Conservation (phyloP, 345 rosid species). For the Heritiera fomes region DNA sequence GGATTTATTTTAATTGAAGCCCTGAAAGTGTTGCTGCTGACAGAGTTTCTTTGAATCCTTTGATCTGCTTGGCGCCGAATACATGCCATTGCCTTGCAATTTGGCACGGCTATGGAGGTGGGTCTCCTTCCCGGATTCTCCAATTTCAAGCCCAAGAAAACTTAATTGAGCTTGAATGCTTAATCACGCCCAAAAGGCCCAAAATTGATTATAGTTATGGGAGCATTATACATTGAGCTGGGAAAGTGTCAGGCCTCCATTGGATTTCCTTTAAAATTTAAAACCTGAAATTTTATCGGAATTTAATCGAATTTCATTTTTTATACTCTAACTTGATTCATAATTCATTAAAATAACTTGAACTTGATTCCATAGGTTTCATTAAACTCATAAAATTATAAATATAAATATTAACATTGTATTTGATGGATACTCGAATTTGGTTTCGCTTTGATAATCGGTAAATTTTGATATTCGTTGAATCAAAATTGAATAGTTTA, state of each 20-base stretch:
- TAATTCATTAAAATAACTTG: no score
- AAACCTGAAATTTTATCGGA: no score
- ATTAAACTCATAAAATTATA: no score
- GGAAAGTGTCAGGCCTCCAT: background rate
- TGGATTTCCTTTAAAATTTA: no score
- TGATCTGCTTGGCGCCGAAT: conserved; percentile 7
- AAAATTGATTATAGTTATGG: background rate
- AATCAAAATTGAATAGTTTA: no score
- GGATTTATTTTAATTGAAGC: conserved; percentile 1
- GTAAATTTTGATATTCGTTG: no score
- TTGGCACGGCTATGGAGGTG: background rate
- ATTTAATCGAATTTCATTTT: no score
- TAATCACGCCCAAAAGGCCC: background rate
- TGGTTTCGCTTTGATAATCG: no score
- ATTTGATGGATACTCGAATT: no score
- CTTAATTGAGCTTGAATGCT: background rate
- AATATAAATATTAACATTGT: no score
- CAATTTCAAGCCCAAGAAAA: background rate
- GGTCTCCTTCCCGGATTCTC: conserved; percentile 1
- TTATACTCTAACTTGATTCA: no score
- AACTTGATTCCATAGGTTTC: no score
- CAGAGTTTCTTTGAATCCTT: background rate
- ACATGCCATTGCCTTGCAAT: conserved; percentile 5
- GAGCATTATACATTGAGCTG: background rate
- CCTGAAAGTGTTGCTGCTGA: background rate